Evolutionary conservation across 352 stramenopile genomes (phyloP).

Genomic region (Detonula confervacea): DNA sequence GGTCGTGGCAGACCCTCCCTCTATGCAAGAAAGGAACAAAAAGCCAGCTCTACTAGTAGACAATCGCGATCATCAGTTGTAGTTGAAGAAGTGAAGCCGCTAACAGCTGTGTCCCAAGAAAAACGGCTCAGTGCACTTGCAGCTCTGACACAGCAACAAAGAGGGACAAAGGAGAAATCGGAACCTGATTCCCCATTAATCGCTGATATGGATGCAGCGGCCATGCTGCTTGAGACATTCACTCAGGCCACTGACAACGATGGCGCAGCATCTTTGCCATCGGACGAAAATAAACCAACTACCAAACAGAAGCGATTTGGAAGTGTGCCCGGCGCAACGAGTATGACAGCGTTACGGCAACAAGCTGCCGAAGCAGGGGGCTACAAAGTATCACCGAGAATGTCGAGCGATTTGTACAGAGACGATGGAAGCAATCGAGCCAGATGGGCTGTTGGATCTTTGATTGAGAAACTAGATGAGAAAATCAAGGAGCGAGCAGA

Average conservation of each 20-base stretch:
- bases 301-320: conserved; percentile 42
- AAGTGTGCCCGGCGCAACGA: conserved; percentile 46
- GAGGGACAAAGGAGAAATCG: conserved; percentile 2
- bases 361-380: conserved; percentile 38
- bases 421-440: conserved; percentile 31
- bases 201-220: conserved; percentile 51
- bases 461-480: conserved; percentile 54
- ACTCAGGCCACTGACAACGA: conserved; percentile 16
- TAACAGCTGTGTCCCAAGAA: conserved; percentile 50
- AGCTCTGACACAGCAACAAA: conserved; percentile 38
- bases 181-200: conserved; percentile 32
- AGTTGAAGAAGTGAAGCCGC: conserved; percentile 51
- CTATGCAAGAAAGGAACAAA: conserved; percentile 4
- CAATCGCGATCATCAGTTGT: conserved; percentile 7
- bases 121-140: conserved; percentile 38
- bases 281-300: not conserved
- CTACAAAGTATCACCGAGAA: conserved; percentile 22
- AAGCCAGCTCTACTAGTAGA: conserved; percentile 1
- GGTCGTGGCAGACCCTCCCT: conserved; percentile 1
- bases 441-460: conserved; percentile 41
- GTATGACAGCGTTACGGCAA: conserved; percentile 35
- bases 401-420: conserved; percentile 41
- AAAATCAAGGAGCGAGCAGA: conserved; percentile 52
- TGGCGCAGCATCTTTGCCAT: not conserved
- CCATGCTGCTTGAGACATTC: conserved; percentile 55